These are phyloP conservation scores for Crithidia sp. DNA, from an alignment of 208 protist species.

Conservation along the genomic window DNA sequence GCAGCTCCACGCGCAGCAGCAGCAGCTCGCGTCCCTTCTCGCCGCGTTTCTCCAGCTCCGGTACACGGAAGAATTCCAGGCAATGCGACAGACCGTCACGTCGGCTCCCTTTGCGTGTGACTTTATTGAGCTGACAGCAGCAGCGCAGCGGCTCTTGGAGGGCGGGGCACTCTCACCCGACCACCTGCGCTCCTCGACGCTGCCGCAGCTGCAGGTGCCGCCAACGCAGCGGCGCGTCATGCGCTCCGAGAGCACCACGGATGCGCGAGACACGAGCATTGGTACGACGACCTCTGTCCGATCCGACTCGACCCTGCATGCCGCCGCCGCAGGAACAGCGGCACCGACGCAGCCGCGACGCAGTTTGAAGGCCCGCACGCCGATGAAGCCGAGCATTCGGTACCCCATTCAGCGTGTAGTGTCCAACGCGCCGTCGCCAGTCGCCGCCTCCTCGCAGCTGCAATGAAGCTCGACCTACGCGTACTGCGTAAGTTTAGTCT, in stretches of 20 bases:
- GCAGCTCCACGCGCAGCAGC: constrained; percentile 5
- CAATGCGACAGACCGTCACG: constrained; percentile 37
- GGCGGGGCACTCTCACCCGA: background rate
- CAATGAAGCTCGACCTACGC: no score
- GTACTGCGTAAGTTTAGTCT: no score
- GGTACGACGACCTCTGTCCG: constrained; percentile 16
- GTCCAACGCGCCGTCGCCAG: constrained; percentile 3
- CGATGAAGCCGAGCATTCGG: constrained; percentile 39
- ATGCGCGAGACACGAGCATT: constrained; percentile 21
- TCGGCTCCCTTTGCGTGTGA: constrained; percentile 50
- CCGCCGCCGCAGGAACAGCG: background rate
- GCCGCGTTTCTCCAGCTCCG: constrained; percentile 36
- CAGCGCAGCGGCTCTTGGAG: constrained; percentile 49
- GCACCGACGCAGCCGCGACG: background rate
- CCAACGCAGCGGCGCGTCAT: constrained; percentile 23
- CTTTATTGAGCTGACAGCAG: constrained; percentile 43
- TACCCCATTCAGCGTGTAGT: constrained; percentile 20
- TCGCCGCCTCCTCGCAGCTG: background rate
- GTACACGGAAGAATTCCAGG: constrained; percentile 30
- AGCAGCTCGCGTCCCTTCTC: constrained; percentile 30
- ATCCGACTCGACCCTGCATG: constrained; percentile 15
- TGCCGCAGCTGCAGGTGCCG: constrained; percentile 8
- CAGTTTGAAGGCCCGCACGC: constrained; percentile 19
- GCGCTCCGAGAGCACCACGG: constrained; percentile 8
- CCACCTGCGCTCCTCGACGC: background rate